Base-by-base conservation (phyloP, 192 early-diverging fungal species). In the Linnemannia schmuckeri region DNA sequence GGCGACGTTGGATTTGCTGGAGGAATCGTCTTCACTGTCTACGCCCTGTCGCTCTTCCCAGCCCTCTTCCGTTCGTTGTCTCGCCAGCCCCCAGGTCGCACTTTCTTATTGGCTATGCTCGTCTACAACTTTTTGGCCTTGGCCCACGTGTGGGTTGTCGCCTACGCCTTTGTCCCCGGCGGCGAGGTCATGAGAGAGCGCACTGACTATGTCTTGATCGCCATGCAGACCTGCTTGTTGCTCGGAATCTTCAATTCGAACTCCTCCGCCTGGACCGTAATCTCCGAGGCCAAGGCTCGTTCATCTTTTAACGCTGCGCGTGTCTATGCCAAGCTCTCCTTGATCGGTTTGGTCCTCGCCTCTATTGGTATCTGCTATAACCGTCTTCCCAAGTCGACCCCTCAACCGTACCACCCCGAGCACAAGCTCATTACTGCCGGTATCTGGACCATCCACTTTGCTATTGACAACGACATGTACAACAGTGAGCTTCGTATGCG, bases 381-480 rank as follows among this genome's bases (percentile, higher is more conserved):
- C 52, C 92, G 94, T 57, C 55, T 90, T 38, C 90, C 93, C 4
- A 90, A 88, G 9, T 88, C 89, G 13, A 68, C 85, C 5, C 96
- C 96, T 17, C 72, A 70, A 63, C 94, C 96, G 22, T 84, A 91
- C 74, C 93, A 91, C 72, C 90, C 92, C 17, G 92, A 93, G 44
- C 90, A 94, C 77, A 93, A 94, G 61, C 77, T 93, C 66, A 88
- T 96, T 49, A 96, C 96, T 22, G 93, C 93, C 44, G 95, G 90
- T 73, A 96, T 96, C 79, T 96, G 96, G 96, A 96, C 96, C 4
- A 94, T 96, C 83, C 96, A 96, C 89, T 96, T 96, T 88, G 95
- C 93, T 42, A 89, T 96, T 54, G 96, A 96, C 89, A 95, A 96
- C 84, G 94, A 96, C 87, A 96, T 96, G 95, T 96, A 94, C 94